Evolutionary conservation across 768 basidiomycete genomes (phyloP).

Genomic region (Hemileccinum rubropunctum): DNA sequence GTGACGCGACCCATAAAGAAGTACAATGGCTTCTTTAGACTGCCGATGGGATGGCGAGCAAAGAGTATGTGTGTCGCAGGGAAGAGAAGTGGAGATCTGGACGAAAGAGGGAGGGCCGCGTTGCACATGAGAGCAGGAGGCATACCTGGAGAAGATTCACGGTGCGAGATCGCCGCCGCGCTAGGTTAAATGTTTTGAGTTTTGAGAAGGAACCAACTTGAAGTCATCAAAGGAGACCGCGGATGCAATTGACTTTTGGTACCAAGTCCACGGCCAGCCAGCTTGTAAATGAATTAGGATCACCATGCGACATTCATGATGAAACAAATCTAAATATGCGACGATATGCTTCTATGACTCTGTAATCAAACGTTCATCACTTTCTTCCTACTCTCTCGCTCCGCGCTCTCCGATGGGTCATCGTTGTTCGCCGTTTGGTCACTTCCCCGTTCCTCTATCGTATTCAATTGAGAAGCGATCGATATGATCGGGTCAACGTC

Average conservation of each 20-base stretch:
- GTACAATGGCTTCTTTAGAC: conserved; percentile 13
- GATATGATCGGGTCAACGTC: conserved; percentile 23
- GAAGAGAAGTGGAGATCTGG: conserved; percentile 9
- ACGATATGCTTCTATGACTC: conserved; percentile 31
- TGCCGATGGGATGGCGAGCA: conserved; percentile 4
- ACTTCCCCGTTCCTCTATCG: conserved; percentile 18
- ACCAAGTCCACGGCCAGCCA: conserved; percentile 17
- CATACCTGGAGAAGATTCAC: conserved; percentile 23
- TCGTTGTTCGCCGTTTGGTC: conserved; percentile 27
- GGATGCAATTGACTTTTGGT: conserved; percentile 6
- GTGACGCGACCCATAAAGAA: conserved; percentile 27
- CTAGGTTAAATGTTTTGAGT: conserved; percentile 22
- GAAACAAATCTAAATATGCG: conserved; percentile 19
- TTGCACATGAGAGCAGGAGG: conserved; percentile 12
- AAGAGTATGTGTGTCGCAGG: conserved; percentile 17
- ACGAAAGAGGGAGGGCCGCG: conserved; percentile 13
- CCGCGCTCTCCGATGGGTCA: conserved; percentile 39
- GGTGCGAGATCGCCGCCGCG: conserved; percentile 26
- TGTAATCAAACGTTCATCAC: conserved; percentile 45
- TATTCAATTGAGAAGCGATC: conserved; percentile 32
- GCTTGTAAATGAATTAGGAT: conserved; percentile 3
- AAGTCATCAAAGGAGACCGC: conserved; percentile 12
- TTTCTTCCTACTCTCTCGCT: conserved; percentile 46
- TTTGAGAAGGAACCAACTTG: conserved; percentile 3
- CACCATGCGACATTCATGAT: conserved; percentile 18